Evolutionary conservation across 192 early-diverging fungal genomes (phyloP).

Genomic region (Backusella macrospora): DNA sequence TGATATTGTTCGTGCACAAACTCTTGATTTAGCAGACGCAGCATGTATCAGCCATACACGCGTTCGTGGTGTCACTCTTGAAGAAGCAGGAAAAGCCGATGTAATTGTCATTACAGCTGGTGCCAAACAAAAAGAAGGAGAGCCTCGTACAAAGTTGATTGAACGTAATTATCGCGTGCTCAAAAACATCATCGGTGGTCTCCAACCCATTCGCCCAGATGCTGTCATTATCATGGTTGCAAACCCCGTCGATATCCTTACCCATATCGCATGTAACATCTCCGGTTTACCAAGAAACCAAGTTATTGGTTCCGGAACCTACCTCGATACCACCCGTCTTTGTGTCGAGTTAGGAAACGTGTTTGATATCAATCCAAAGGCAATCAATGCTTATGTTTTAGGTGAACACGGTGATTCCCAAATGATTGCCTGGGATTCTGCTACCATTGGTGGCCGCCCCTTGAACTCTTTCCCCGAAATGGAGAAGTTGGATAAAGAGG

Average conservation of each 20-base stretch:
- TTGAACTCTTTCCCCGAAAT: constrained; percentile 67
- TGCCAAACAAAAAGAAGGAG: constrained; percentile 77
- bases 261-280: constrained; percentile 81
- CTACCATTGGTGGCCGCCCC: constrained; percentile 69
- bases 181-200: constrained; percentile 64
- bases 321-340: constrained; percentile 76
- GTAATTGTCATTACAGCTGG: constrained; percentile 86
- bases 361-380: constrained; percentile 60
- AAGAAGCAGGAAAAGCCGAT: constrained; percentile 82
- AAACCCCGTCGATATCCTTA: constrained; percentile 86
- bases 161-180: constrained; percentile 83
- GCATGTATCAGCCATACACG: constrained; percentile 68
- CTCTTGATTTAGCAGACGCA: constrained; percentile 82
- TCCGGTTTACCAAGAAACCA: constrained; percentile 76
- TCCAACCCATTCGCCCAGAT: constrained; percentile 74
- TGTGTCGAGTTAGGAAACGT: constrained; percentile 58
- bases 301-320: constrained; percentile 88
- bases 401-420: constrained; percentile 91
- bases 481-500: constrained; percentile 54
- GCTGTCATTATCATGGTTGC: constrained; percentile 79
- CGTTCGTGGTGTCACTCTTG: constrained; percentile 58
- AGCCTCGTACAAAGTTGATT: constrained; percentile 73
- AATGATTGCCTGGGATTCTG: constrained; percentile 80
- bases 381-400: constrained; percentile 80
- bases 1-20: constrained; percentile 73